phyloP scores from a whole-genome alignment of 257 asterid genomes.

The Jaltomata sinuosa region DNA sequence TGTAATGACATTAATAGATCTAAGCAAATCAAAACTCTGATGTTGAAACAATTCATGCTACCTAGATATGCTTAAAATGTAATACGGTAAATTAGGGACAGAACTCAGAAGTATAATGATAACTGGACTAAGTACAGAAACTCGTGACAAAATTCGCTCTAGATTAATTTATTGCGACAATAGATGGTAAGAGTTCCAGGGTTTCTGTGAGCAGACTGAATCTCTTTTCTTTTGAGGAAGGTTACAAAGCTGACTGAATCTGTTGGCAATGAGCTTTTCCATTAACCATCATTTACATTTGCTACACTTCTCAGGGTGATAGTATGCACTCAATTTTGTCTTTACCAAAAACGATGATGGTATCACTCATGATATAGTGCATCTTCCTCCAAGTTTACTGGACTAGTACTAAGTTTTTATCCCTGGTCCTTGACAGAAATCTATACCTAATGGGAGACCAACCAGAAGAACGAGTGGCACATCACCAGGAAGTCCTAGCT shows the following conservation, averaged over 20 bases:
- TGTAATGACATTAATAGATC: background rate
- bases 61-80: background rate
- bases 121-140: background rate
- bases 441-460: conserved; percentile 49
- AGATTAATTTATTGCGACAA: background rate
- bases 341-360: background rate
- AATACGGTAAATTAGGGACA: background rate
- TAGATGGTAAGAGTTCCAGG: background rate
- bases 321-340: background rate
- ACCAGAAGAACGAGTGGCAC: conserved; percentile 43
- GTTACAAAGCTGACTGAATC: background rate
- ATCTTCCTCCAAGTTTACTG: background rate
- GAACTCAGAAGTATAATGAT: background rate
- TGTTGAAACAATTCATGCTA: background rate
- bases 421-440: conserved; percentile 39
- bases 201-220: background rate
- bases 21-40: background rate
- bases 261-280: background rate
- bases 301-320: background rate
- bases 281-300: background rate
- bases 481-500: conserved; percentile 40
- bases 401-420: background rate
- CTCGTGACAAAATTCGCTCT: background rate
- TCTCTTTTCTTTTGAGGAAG: too few relatives aligned
- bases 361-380: background rate